Percentiles rank a stretch among this genome's conserved stretches.
Conservation (phyloP, 352 stramenopile species). For the Phytophthora idaei region DNA sequence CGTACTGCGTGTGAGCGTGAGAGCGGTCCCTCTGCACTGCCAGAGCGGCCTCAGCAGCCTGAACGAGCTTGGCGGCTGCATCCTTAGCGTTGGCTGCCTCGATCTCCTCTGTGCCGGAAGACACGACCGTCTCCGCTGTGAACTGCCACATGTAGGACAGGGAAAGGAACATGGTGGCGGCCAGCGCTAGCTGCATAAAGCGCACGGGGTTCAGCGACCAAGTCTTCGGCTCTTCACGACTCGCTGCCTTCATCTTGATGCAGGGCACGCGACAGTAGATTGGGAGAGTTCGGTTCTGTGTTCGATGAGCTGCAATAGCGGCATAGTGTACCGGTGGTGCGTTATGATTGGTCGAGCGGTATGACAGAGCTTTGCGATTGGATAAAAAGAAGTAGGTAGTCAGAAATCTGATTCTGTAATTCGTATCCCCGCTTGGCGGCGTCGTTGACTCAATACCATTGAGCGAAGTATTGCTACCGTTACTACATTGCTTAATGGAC, state of each 20-base stretch:
- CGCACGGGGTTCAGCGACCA: slow-evolving; percentile 52
- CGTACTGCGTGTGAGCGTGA: slow-evolving; percentile 59
- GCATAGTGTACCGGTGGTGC: slow-evolving; percentile 1
- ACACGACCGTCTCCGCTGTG: slow-evolving; percentile 45
- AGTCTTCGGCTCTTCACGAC: slow-evolving; percentile 10
- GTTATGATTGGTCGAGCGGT: slow-evolving; percentile 7
- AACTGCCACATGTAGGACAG: slow-evolving; percentile 80
- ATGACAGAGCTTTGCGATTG: slow-evolving; percentile 6
- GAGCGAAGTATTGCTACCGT: not conserved
- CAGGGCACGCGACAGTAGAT: not conserved
- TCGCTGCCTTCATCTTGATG: slow-evolving; percentile 27
- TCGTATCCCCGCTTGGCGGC: not conserved
- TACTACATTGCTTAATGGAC: not conserved
- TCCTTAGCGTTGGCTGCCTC: slow-evolving; percentile 29
- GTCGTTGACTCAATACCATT: not conserved
- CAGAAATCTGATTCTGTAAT: slow-evolving; percentile 14
- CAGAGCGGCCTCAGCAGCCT: slow-evolving; percentile 26
- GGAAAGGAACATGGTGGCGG: slow-evolving; percentile 59
- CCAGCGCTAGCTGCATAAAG: slow-evolving; percentile 76
- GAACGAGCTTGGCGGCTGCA: slow-evolving; percentile 26
- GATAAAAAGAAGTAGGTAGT: slow-evolving; percentile 15
- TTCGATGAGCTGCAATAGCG: slow-evolving; percentile 11
- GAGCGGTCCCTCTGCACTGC: slow-evolving; percentile 45
- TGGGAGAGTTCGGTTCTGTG: slow-evolving; percentile 12
- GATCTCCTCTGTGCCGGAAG: slow-evolving; percentile 17